Base-by-base conservation (phyloP, 2,329 filamentous ascomycete genomes). In the Colletotrichum cordylinicola region DNA sequence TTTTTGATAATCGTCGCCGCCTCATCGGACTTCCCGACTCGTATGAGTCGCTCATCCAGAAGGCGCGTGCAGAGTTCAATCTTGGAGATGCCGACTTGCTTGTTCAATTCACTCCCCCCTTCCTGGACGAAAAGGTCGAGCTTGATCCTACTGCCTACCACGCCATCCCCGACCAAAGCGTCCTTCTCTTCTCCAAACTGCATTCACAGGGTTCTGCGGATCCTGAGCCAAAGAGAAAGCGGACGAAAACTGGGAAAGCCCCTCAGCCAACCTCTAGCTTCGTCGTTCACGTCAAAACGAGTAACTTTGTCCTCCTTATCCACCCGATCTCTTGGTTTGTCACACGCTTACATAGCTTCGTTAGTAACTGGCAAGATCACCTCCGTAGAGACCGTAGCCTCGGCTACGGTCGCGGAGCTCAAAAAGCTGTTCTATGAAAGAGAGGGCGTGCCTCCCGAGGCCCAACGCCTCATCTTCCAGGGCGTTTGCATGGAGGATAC, bases 71-170 rank as follows among this genome's bases (percentile, higher is more conserved):
- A 4, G 43, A 21, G 43, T 67, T 67, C 29, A 24, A 29, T 13
- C 29, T 56, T 2, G 29, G n/a, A 48, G 24, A 37, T 8, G 65
- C 18, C 7, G 21, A 39, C 6, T 27, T 58, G 18, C 12, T 67
- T 21, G 6, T 67, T 6, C 31, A 27, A 9, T 39, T 39, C 15
- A 39, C 8, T 9, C 15, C n/a, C 16, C 13, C 21, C 12, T 21
- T 31, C 31, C 21, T 18, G 8, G 13, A 24, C 15, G 9, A 56
- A 4, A 33, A 58, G 21, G 31, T 68, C 31, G 66, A 68, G 31
- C 48, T 68, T 21, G 66, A 68, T 33, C 52, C 66, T 6, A 37
- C 48, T n/a, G 66, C 66, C 29, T 68, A 39, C 13, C 29, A 39
- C 7, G 48, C 9, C 3, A 33, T 68, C 21, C 35, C 48, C 2